Evolutionary conservation across 257 asterid genomes (phyloP).

Genomic region (Verbascum thapsus): DNA sequence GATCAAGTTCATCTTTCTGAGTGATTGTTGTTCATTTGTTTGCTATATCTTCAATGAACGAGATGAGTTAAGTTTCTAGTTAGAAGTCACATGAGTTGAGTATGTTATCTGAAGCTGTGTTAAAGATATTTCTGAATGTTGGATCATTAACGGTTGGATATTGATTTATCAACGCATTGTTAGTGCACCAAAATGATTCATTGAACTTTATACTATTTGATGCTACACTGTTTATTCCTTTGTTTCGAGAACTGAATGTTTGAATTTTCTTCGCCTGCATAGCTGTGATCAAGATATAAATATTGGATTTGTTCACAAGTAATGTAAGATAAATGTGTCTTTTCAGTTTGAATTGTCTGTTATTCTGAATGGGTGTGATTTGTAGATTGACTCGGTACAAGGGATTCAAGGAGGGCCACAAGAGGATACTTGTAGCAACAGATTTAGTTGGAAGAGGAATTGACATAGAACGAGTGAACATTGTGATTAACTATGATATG

Average conservation of each 20-base stretch:
- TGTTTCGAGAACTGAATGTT: background rate
- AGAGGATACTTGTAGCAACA: conserved; percentile 91
- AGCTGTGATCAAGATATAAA: background rate
- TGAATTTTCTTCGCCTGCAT: background rate
- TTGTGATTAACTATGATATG: conserved; percentile 94
- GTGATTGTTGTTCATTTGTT: background rate
- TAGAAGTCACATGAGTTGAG: background rate
- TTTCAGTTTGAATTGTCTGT: background rate
- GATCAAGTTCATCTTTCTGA: background rate
- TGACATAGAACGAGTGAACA: conserved; percentile 91
- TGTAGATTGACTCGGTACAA: conserved; percentile 87
- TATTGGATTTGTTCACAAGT: background rate
- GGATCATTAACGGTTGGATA: background rate
- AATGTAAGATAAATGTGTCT: background rate
- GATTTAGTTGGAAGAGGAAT: conserved; percentile 97
- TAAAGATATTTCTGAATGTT: background rate
- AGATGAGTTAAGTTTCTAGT: background rate
- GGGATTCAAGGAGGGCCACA: conserved; percentile 91
- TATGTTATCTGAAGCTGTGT: background rate
- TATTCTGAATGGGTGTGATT: conserved; percentile 13
- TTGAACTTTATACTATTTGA: background rate
- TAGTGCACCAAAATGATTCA: too few relatives aligned
- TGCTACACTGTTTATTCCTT: background rate
- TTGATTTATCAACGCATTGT: too few relatives aligned
- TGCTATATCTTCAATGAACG: background rate